Evolutionary conservation across 1,284 basidiomycete genomes (phyloP), one percentile per base, ranked within the genome.

Genomic region (Hemileia vastatrix): DNA sequence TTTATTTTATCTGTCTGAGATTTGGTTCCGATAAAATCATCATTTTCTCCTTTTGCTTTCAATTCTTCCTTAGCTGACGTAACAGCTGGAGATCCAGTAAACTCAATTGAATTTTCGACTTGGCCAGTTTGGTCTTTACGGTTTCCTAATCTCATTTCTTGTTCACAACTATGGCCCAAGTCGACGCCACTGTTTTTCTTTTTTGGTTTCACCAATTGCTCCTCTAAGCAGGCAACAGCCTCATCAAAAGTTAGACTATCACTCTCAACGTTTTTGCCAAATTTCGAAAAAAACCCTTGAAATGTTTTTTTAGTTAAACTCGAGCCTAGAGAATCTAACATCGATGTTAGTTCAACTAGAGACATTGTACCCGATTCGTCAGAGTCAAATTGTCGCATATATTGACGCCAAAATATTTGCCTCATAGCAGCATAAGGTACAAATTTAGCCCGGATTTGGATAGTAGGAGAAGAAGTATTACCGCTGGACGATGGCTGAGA

Each of bases 241-340:
- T 98, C 85, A 49, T 88, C 84, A 27, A 88, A 77, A 0, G 85
- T 87, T 48, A 98, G 78, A 69, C 88, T 85, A 66, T 86, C 90
- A 51, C 70, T 72, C 3, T 82, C 81, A 0, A 85, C 80, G 6
- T 67, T 79, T 78, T 90, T 90, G 67, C 81, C 80, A 72, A 81
- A 83, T 4, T 83, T 81, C 6, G 79, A 83, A 77, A 87, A 97
- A 81, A 62, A 62, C 32, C 53, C 33, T 9, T 51, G 21, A 32
- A 62, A 55, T 1, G 94, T 98, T 54, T 84, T 80, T 0, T 77
- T 78, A 2, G 88, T 88, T 43, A 98, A 82, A 0, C 94, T 97
- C 1, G 91, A 94, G 2, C 93, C 92, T 31, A 98, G 84, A 4
- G 92, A 95, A 78, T 96, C 92, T 56, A 98, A 85, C 90, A 97